Conservation (phyloP, 768 basidiomycete species). For the Thelephora ganbajun region DNA sequence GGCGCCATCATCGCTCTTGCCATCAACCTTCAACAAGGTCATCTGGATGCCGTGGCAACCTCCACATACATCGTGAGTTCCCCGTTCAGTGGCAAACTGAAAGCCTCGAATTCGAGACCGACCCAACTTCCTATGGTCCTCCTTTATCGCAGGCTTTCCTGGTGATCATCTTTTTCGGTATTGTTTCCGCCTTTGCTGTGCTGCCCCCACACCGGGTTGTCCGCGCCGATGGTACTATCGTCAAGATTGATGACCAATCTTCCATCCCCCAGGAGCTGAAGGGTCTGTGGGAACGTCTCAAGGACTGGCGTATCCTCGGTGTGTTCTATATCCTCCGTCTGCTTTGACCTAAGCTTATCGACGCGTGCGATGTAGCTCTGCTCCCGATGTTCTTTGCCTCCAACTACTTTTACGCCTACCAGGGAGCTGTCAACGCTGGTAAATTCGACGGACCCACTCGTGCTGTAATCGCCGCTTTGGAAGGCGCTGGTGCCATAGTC, state of each 20-base stretch:
- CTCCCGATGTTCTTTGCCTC: slow-evolving; percentile 30
- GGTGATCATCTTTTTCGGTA: slow-evolving; percentile 28
- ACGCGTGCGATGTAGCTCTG: slow-evolving; percentile 11
- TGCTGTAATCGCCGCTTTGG: slow-evolving; percentile 26
- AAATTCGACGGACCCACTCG: slow-evolving; percentile 30
- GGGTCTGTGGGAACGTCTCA: slow-evolving; percentile 19
- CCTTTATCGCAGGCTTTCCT: slow-evolving; percentile 21
- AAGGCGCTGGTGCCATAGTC: slow-evolving; percentile 25
- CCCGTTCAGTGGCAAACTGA: not conserved
- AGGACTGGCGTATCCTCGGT: slow-evolving; percentile 26
- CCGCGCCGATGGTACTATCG: slow-evolving; percentile 27
- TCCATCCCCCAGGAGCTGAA: slow-evolving; percentile 16
- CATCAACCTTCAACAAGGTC: slow-evolving; percentile 22
- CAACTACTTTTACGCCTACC: slow-evolving; percentile 34
- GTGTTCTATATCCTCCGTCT: not conserved
- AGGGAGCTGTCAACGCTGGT: slow-evolving; percentile 24
- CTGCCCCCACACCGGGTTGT: slow-evolving; percentile 23
- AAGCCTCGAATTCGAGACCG: not conserved
- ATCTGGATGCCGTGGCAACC: slow-evolving; percentile 22
- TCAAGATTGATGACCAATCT: slow-evolving; percentile 20
- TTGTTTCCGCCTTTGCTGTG: slow-evolving; percentile 22
- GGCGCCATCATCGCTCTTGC: slow-evolving; percentile 30
- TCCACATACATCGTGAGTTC: slow-evolving; percentile 24
- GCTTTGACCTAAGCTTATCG: not conserved
- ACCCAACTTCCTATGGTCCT: slow-evolving; percentile 2